Evolutionary conservation across 805 yeast species (phyloP).

Genomic region (Metschnikowia koreensis): DNA sequence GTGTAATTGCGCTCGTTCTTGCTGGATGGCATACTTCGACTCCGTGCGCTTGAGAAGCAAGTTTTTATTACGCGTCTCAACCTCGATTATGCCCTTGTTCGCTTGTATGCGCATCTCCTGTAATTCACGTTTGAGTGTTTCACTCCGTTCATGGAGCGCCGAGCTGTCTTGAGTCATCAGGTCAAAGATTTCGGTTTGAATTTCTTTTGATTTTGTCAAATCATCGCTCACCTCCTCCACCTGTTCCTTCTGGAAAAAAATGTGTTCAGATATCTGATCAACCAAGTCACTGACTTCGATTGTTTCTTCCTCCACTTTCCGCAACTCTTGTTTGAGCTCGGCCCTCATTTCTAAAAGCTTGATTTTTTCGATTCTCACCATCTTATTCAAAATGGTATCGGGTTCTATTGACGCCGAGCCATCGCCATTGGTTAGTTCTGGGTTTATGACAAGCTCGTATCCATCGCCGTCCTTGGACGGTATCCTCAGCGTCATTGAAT

Average conservation of each 20-base stretch:
- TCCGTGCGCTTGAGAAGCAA: slow-evolving; percentile 54
- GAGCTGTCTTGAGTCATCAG: slow-evolving; percentile 52
- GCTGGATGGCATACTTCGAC: slow-evolving; percentile 44
- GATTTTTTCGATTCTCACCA: slow-evolving; percentile 46
- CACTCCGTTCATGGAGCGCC: slow-evolving; percentile 61
- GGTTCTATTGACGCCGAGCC: slow-evolving; percentile 20
- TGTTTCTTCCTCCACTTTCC: slow-evolving; percentile 53
- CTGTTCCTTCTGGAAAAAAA: slow-evolving; percentile 55
- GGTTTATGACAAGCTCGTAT: background rate
- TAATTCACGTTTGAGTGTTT: slow-evolving; percentile 58
- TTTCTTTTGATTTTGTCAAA: slow-evolving; percentile 49
- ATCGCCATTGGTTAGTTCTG: slow-evolving; percentile 4
- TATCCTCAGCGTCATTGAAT: slow-evolving; percentile 50
- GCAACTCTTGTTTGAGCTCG: slow-evolving; percentile 43
- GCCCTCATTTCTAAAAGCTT: slow-evolving; percentile 29
- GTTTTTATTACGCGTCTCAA: slow-evolving; percentile 47
- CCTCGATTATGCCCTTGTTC: slow-evolving; percentile 49
- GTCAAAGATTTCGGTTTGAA: slow-evolving; percentile 56
- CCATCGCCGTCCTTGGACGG: slow-evolving; percentile 22
- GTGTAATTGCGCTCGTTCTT: slow-evolving; percentile 48
- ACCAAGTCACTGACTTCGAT: slow-evolving; percentile 57
- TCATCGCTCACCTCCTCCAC: slow-evolving; percentile 58
- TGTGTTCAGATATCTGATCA: slow-evolving; percentile 53
- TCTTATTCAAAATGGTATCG: slow-evolving; percentile 42
- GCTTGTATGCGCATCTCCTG: slow-evolving; percentile 46